Conservation (phyloP, 768 basidiomycete species). For the Crepidotus variabilis region DNA sequence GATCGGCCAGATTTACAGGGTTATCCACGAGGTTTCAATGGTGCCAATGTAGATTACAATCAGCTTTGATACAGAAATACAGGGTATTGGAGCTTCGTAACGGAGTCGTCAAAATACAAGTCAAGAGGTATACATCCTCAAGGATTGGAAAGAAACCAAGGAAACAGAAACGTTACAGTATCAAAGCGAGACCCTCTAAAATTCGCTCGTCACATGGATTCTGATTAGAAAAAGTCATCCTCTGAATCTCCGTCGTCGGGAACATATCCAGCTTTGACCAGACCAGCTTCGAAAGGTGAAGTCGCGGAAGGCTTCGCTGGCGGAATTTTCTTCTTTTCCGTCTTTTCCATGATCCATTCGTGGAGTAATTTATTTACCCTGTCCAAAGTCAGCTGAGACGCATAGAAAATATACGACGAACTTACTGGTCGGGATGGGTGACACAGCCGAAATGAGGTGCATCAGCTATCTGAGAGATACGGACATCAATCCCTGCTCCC, state of each 20-base stretch:
- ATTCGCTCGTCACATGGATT: no score
- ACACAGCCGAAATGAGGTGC: conserved; percentile 35
- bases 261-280: conserved; percentile 21
- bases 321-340: conserved; percentile 15
- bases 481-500: conserved; percentile 24
- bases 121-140: no score
- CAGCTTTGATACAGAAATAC: no score
- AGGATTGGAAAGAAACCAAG: no score
- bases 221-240: conserved; percentile 15
- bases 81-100: no score
- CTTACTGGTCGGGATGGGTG: conserved; percentile 28
- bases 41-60: no score
- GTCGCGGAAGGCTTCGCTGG: conserved; percentile 16
- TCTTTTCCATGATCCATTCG: conserved; percentile 25
- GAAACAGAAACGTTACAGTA: no score
- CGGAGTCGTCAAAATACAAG: no score
- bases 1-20: no score
- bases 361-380: conserved; percentile 27
- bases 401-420: not conserved
- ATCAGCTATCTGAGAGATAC: conserved; percentile 18
- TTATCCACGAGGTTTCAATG: no score
- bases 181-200: no score
- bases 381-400: not conserved
- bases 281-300: conserved; percentile 27
- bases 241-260: conserved; percentile 18